Percentiles rank a stretch among this genome's conserved stretches.
Conservation (phyloP, 306 rosid genomes). For the Begonia peltatifolia region DNA sequence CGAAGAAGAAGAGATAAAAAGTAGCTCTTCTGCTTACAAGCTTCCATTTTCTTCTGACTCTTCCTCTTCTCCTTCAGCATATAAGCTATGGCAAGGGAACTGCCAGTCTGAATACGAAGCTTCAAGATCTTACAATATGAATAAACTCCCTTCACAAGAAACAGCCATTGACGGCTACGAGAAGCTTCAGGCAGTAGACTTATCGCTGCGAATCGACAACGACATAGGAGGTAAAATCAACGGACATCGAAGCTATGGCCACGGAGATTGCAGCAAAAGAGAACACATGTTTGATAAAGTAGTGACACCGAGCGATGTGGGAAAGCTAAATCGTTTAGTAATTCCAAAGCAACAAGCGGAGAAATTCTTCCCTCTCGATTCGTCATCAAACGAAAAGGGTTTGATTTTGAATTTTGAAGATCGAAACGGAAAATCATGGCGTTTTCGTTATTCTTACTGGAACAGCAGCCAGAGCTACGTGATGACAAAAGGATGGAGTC, state of each 20-base stretch:
- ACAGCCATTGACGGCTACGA: too few relatives aligned
- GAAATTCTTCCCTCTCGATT: conserved; percentile 15
- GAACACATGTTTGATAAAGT: conserved; percentile 6
- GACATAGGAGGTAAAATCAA: background rate
- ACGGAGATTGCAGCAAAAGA: background rate
- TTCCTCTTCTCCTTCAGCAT: too few relatives aligned
- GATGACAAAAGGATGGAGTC: conserved; percentile 63
- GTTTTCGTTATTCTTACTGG: conserved; percentile 56
- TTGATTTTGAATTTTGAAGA: conserved; percentile 38
- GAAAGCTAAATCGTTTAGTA: conserved; percentile 2
- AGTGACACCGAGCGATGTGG: conserved; percentile 1
- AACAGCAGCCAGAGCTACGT: conserved; percentile 60
- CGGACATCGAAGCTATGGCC: background rate
- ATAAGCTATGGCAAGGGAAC: too few relatives aligned
- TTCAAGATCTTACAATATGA: too few relatives aligned
- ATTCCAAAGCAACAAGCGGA: conserved; percentile 4
- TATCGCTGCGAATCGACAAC: background rate
- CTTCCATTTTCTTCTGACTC: too few relatives aligned
- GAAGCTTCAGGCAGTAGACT: background rate
- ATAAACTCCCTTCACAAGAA: too few relatives aligned
- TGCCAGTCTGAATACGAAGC: too few relatives aligned
- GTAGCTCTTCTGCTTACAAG: too few relatives aligned
- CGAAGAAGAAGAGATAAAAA: too few relatives aligned
- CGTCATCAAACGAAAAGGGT: conserved; percentile 31
- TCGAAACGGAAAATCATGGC: conserved; percentile 34